Evolutionary conservation across 140 eudicot species (phyloP), one percentile per base, ranked within the genome.

Genomic region (Bidens hawaiensis): DNA sequence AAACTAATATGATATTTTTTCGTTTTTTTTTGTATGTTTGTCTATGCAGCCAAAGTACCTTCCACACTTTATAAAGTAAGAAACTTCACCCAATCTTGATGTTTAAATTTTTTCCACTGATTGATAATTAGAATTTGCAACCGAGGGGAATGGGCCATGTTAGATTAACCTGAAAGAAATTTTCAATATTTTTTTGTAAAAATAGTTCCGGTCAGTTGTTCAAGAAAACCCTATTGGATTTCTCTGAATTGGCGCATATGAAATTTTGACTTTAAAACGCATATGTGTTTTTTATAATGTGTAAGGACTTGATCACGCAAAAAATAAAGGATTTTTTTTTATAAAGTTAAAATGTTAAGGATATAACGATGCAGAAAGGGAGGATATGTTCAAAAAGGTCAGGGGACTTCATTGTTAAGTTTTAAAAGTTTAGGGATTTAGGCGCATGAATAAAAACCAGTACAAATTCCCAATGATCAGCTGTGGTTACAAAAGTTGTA

Each of bases 11-110:
- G 47, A 46, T 48, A 22, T 61, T 17, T 45, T 17, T 51, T 64
- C 13, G 48, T 56, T 60, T 79, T 40, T 48, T 23, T 62, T 41
- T n/a, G 22, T 46, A 10, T 74, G 55, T 60, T 53, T 72, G 24
- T 59, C 68, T 48, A 53, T 24, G 21, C 95, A 90, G 97, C 97
- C 97, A 19, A 90, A 90, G 68, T 86, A 86, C 78, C 86, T 90
- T 62, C 97, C 95, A 46, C 76, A 78, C 63, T 86, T 90, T 65
- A 83, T 90, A 70, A 81, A 81, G 97, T 85, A 82, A 89, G 94
- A 45, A 64, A 56, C 4, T 47, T 49, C 25, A 9, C 22, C 12
- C 45, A 52, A 30, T 14, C 21, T 55, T 38, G 63, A 47, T 21
- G 40, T 31, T 62, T 25, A 59, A 53, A 10, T 22, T 69, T 2